Base-by-base conservation (phyloP, 2,329 filamentous ascomycete genomes). In the Fusarium pilosicola region DNA sequence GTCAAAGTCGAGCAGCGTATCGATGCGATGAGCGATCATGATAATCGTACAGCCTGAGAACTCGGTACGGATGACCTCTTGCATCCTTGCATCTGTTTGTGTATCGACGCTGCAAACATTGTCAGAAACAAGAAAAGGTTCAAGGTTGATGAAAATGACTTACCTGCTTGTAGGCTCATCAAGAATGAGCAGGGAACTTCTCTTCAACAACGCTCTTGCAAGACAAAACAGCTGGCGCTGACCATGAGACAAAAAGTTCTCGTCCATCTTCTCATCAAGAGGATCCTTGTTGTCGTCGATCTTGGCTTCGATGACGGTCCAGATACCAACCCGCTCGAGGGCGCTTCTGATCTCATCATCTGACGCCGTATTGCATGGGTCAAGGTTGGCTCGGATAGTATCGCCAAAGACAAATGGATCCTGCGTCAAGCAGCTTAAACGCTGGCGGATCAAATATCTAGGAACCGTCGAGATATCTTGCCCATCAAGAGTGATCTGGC, bases 321-420 rank as follows among this genome's bases (percentile, higher is more conserved):
- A 85, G 1, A 91, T 79, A 8, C 84, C 82, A 0, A 88, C 86
- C 22, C 85, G 84, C 17, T 84, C 77, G 4, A 91, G 78, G 0
- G 85, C 86, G 5, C 78, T 71, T 44, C 83, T 80, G 57, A 89
- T 85, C 1, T 79, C 79, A 5, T 82, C 81, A 55, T 89, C 84
- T 3, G 81, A 79, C 48, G 79, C 79, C 11, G 74, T 74, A 1
- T 72, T 73, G 3, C 79, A 74, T 0, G 88, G 87, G 66, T 89
- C 87, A 1, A 86, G 79, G 52, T 90, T 90, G n/a, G 81, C 80
- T 2, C 86, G 83, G 1, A 90, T 79, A 0, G 81, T 86, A 22
- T 86, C 86, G 4, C 83, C 82, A 30, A 89, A 82, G 24, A 88
- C 82, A 61, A 88, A 84, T 0, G 86, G 83, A 39, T 89, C 88